A percentile compares a stretch with the other conserved stretches of the same genome.
Conservation (phyloP, 352 stramenopile species). For the Phytophthora cactorum region DNA sequence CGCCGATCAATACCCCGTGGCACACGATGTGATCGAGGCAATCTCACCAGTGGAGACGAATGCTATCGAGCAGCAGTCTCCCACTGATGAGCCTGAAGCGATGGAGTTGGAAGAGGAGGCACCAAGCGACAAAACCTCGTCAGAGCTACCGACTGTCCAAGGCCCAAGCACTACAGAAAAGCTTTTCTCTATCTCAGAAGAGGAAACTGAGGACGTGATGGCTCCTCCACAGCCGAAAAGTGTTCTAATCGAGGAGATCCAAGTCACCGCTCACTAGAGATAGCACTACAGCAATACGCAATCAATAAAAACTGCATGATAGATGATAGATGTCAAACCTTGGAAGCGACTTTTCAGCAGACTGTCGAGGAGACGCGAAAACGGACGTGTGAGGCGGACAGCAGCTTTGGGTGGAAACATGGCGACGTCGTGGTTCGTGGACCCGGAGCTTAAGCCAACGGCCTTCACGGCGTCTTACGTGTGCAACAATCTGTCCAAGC, state of each 20-base stretch:
- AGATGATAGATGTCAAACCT: slow-evolving; percentile 23
- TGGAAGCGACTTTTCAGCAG: slow-evolving; percentile 17
- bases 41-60: slow-evolving; percentile 28
- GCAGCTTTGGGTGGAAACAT: slow-evolving; percentile 16
- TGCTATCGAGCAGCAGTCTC: slow-evolving; percentile 8
- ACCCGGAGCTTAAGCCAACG: slow-evolving; percentile 53
- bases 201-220: slow-evolving; percentile 9
- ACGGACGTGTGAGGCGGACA: slow-evolving; percentile 1
- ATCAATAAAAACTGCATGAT: slow-evolving; percentile 27
- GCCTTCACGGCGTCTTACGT: slow-evolving; percentile 54
- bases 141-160: slow-evolving; percentile 20
- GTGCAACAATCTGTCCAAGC: slow-evolving; percentile 62
- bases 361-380: slow-evolving; percentile 16
- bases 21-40: slow-evolving; percentile 73
- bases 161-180: slow-evolving; percentile 10
- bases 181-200: slow-evolving; percentile 32
- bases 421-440: slow-evolving; percentile 53
- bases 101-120: slow-evolving; percentile 24
- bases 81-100: slow-evolving; percentile 8
- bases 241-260: slow-evolving; percentile 41
- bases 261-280: slow-evolving; percentile 21
- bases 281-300: slow-evolving; percentile 12
- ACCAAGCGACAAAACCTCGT: slow-evolving; percentile 5
- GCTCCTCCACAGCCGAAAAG: slow-evolving; percentile 14
- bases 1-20: slow-evolving; percentile 60